Evolutionary conservation across 139 green algal species (phyloP).

Genomic region (Auxenochlorella pyrenoidosa): DNA sequence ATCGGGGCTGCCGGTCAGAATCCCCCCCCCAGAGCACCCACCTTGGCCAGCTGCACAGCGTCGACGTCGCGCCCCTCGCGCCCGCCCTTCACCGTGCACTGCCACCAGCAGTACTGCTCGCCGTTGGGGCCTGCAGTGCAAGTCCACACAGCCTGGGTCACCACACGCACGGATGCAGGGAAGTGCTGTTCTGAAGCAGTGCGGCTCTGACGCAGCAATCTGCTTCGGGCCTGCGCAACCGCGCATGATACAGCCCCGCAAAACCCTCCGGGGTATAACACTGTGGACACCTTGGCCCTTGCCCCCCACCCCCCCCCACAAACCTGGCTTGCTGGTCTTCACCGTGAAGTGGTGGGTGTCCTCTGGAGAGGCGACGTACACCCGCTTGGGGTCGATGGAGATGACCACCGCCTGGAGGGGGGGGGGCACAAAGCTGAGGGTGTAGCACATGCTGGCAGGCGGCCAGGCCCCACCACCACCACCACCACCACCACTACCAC

Average conservation of each 20-base stretch:
- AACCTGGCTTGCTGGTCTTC: slow-evolving; percentile 51
- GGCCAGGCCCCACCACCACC: no score
- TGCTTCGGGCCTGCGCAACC: neutral
- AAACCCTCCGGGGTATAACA: neutral
- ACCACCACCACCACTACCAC: no score
- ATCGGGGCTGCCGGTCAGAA: no score
- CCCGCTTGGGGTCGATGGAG: slow-evolving; percentile 91
- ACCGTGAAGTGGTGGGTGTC: slow-evolving; percentile 72
- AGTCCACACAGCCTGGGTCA: no score
- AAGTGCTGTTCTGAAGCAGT: no score
- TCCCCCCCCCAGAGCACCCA: neutral
- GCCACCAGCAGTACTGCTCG: slow-evolving; percentile 97
- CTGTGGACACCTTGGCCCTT: no score
- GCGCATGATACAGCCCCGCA: neutral
- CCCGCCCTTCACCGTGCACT: slow-evolving; percentile 96
- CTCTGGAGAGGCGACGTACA: slow-evolving; percentile 84
- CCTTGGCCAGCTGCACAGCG: slow-evolving; percentile 88
- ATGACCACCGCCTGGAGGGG: slow-evolving; percentile 89
- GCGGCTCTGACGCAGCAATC: no score
- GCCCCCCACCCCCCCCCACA: neutral
- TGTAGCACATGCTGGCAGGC: no score
- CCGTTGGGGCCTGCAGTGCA: slow-evolving; percentile 86
- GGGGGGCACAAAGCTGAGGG: slow-evolving; percentile 39
- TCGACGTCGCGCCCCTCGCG: slow-evolving; percentile 91
- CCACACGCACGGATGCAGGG: no score